Evolutionary conservation across 2,329 filamentous ascomycete genomes (phyloP).

Genomic region (Penicillium sp.): DNA sequence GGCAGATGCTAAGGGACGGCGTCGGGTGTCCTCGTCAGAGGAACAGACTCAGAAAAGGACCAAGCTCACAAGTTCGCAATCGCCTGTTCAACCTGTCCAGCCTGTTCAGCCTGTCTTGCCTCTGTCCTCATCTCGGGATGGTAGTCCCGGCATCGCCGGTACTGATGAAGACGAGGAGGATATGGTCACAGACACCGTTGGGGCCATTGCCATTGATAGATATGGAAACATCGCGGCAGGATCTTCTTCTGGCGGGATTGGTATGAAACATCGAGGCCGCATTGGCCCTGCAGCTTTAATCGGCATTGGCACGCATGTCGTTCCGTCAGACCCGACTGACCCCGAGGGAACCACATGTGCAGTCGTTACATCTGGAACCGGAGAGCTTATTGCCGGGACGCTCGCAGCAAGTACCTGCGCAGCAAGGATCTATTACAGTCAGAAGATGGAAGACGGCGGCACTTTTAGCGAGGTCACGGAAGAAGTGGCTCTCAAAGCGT

Average conservation of each 20-base stretch:
- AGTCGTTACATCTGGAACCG: conserved; percentile 87
- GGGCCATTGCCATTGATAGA: conserved; percentile 87
- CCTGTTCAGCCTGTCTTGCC: background rate
- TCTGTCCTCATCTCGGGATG: background rate
- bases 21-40: background rate
- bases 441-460: conserved; percentile 61
- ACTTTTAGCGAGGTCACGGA: conserved; percentile 66
- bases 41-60: background rate
- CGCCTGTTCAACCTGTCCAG: background rate
- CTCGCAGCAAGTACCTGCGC: conserved; percentile 86
- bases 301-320: conserved; percentile 83
- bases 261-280: conserved; percentile 93
- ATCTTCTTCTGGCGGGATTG: conserved; percentile 95
- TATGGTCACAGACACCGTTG: conserved; percentile 87
- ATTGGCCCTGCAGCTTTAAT: conserved; percentile 91
- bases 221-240: conserved; percentile 87
- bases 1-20: background rate
- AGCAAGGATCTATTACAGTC: conserved; percentile 73
- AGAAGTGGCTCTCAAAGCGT: conserved; percentile 72
- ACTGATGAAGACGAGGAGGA: conserved; percentile 41
- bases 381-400: conserved; percentile 96
- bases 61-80: background rate
- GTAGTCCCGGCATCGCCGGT: background rate
- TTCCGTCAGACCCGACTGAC: conserved; percentile 73
- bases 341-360: conserved; percentile 69